These are phyloP conservation scores for Neurospora sublineolata DNA, from an alignment of 495 filamentous ascomycete species.

Conservation along the genomic window DNA sequence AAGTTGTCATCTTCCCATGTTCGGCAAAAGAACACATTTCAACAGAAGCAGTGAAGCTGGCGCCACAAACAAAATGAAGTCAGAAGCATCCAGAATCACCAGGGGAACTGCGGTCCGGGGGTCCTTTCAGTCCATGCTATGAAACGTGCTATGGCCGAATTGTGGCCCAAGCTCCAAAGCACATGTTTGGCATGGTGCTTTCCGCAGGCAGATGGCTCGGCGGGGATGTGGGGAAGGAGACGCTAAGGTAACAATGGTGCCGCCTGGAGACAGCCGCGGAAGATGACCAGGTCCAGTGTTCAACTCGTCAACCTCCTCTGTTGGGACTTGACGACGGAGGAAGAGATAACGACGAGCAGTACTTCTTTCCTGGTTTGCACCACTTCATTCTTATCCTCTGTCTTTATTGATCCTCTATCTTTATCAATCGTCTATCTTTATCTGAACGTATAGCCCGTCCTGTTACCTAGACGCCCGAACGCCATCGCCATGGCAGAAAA, in stretches of 20 bases:
- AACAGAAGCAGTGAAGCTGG: conserved; percentile 6
- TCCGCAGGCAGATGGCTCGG: not conserved
- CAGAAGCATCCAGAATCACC: conserved; percentile 13
- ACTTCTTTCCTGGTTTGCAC: not conserved
- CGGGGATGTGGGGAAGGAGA: conserved; percentile 5
- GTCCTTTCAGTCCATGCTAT: not conserved
- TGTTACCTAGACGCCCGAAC: not conserved
- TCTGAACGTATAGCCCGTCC: not conserved
- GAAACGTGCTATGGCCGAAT: conserved; percentile 3
- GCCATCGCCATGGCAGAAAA: conserved; percentile 50
- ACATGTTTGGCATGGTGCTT: not conserved
- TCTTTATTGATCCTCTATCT: not conserved
- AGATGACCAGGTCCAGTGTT: not conserved
- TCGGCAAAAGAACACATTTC: conserved; percentile 32
- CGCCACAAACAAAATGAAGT: conserved; percentile 8
- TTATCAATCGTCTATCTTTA: not conserved
- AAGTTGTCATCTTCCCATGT: conserved; percentile 26
- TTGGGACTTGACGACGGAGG: not conserved
- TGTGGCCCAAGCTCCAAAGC: conserved; percentile 15
- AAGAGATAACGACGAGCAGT: not conserved
- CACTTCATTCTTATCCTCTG: not conserved
- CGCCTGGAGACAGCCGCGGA: not conserved
- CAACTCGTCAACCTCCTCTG: not conserved
- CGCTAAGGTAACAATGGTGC: not conserved
- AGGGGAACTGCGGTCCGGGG: not conserved